These are phyloP conservation scores for Maudiozyma humilis DNA, from an alignment of 1,139 yeast genomes.

Conservation along the genomic window DNA sequence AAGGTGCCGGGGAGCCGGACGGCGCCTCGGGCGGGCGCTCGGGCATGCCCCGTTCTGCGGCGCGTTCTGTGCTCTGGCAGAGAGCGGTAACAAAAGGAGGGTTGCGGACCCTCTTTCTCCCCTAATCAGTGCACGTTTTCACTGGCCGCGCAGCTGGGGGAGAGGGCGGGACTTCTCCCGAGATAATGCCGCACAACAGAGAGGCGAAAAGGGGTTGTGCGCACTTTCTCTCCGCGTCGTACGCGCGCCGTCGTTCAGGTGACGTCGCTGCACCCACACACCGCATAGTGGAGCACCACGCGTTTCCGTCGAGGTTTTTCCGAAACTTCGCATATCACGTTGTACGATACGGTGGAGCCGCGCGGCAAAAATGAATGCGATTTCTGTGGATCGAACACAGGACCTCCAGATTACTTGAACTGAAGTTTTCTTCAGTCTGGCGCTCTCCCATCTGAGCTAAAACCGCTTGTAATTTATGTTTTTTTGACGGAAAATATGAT, in stretches of 20 bases:
- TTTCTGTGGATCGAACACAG: conserved; percentile 91
- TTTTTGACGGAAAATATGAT: background rate
- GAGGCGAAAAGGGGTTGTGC: too few relatives aligned
- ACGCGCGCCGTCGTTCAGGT: too few relatives aligned
- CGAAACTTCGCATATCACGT: background rate
- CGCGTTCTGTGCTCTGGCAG: background rate
- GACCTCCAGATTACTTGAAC: conserved; percentile 37
- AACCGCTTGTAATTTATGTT: background rate
- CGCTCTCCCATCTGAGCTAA: conserved; percentile 11
- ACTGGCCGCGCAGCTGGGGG: too few relatives aligned
- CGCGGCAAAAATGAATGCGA: conserved; percentile 40
- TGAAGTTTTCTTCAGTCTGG: conserved; percentile 11
- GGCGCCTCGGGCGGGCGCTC: too few relatives aligned
- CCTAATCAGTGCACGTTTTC: too few relatives aligned
- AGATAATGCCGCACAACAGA: too few relatives aligned
- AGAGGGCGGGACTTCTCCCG: too few relatives aligned
- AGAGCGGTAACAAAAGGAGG: too few relatives aligned
- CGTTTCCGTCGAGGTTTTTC: background rate
- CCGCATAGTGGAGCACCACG: background rate
- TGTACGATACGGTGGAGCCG: background rate
- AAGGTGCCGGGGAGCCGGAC: background rate
- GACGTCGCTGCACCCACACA: background rate
- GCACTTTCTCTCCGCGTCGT: too few relatives aligned
- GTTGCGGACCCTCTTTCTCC: too few relatives aligned
- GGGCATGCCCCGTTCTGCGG: background rate